A percentile compares a stretch with the other conserved stretches of the same genome.
Evolutionary conservation across 495 filamentous ascomycete species (phyloP).

Genomic region (Lepidopterella palustris): DNA sequence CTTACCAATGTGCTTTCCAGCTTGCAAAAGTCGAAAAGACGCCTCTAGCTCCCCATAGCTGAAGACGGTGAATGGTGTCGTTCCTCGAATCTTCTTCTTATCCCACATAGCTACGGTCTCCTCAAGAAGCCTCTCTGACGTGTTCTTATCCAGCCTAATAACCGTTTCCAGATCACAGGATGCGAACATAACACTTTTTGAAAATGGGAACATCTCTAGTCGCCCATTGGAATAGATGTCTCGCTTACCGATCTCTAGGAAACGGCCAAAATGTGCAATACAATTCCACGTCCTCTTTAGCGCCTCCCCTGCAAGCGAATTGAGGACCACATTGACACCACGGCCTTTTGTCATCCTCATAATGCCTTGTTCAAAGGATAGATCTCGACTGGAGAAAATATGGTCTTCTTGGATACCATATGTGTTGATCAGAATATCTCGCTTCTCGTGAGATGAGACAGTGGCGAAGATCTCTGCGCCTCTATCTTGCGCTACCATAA

Average conservation of each 20-base stretch:
- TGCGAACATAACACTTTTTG: background rate
- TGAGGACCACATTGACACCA: conserved; percentile 9
- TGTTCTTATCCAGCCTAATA: background rate
- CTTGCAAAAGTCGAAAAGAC: background rate
- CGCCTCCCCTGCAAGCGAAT: conserved; percentile 2
- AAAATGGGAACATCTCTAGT: conserved; percentile 1
- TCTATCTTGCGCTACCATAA: background rate
- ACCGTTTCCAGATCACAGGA: background rate
- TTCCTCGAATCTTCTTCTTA: background rate
- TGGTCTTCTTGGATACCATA: conserved; percentile 4
- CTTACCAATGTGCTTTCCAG: conserved; percentile 1
- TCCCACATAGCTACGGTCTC: background rate
- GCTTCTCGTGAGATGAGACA: conserved; percentile 1
- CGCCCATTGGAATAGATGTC: background rate
- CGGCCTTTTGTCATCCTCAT: conserved; percentile 3
- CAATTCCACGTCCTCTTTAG: background rate
- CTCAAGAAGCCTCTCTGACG: background rate
- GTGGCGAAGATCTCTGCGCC: conserved; percentile 4
- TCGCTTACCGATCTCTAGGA: conserved; percentile 6
- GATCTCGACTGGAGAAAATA: conserved; percentile 2
- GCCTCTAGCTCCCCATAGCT: background rate
- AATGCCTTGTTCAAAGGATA: background rate
- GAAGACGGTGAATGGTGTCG: background rate
- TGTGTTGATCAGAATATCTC: background rate
- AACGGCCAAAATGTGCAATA: background rate